A percentile compares a stretch with the other conserved stretches of the same genome.
phyloP scores from a whole-genome alignment of 345 rosid genomes.

The Citrus sinensis region DNA sequence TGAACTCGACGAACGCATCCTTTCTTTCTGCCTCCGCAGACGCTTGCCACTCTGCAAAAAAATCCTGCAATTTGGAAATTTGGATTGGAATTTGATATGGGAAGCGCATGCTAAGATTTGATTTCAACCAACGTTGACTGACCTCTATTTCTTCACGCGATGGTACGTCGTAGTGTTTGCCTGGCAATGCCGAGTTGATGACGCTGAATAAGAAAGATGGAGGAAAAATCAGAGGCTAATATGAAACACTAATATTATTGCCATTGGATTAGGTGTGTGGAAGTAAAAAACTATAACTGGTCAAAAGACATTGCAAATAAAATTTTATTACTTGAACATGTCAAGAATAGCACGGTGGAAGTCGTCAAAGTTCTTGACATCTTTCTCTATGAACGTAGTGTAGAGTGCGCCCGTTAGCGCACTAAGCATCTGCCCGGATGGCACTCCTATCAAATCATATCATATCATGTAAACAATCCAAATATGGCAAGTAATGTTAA shows the following conservation, averaged over 20 bases:
- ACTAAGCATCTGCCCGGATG: constrained; percentile 56
- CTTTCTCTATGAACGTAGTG: constrained; percentile 49
- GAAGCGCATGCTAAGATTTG: background rate
- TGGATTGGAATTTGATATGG: background rate
- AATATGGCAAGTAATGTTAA: background rate
- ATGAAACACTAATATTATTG: background rate
- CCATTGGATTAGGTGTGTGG: background rate
- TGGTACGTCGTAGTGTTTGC: constrained; percentile 81
- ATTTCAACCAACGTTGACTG: background rate
- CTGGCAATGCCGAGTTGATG: constrained; percentile 85
- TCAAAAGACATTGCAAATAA: too few species aligned
- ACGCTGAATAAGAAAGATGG: constrained; percentile 34
- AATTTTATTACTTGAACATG: constrained; percentile 53
- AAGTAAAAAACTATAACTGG: background rate
- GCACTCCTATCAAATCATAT: constrained; percentile 32
- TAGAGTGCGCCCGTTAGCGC: constrained; percentile 60
- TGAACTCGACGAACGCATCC: constrained; percentile 39
- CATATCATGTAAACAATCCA: background rate
- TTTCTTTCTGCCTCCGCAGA: constrained; percentile 28
- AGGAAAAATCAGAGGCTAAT: background rate
- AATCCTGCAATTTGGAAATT: constrained; percentile 28
- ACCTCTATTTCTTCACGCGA: constrained; percentile 47
- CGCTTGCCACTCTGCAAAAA: constrained; percentile 38
- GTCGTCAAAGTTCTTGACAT: constrained; percentile 49
- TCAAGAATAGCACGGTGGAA: constrained; percentile 78